Evolutionary conservation across 805 yeast genomes (phyloP), one percentile per base, ranked within the genome.

Genomic region (Candida gorgasii): DNA sequence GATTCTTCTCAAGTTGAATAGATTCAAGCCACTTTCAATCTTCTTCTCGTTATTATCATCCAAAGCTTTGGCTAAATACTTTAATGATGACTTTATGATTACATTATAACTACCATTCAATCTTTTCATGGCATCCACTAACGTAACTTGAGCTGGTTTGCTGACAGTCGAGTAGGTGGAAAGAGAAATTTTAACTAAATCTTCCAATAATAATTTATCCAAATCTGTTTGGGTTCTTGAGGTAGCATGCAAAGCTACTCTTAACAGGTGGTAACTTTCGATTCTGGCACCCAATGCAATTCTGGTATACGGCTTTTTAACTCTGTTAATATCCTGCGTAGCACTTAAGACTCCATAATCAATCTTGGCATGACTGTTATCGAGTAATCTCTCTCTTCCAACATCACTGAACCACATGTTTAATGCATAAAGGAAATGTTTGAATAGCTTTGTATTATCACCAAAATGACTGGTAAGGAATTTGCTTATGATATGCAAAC

Each of bases 371-470:
- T 80, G 82, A 44, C 80, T 78, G 3, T 75, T 65, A 31, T 75
- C 81, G 38, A 82, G 73, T 0, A 83, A 61, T 9, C 84, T 67
- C 50, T 87, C 95, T 42, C 78, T 74, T 1, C 96, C 95, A 18
- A 84, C 84, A 55, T 89, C 93, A 18, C 84, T 72, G 51, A 84
- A 82, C 88, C 95, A 93, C 5, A 84, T 78, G 47, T 84, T 80
- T 33, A 84, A 57, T 3, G 84, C 81, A 53, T 79, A 78, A 23
- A 89, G 62, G 24, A 84, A 71, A 35, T 80, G 77, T 47, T 79
- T 79, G 56, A 82, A 75, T 5, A 85, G 57, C 9, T 78, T 76
- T 6, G 85, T 76, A 46, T 87, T 84, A 46, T 86, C 89, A 30
- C 76, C 80, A 33, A 74, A 75, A 38, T 76, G 63, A 1, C 67